These are phyloP conservation scores for Anthracocystis panici-leucophaei DNA, from an alignment of 1,284 basidiomycete genomes.

Conservation along the genomic window DNA sequence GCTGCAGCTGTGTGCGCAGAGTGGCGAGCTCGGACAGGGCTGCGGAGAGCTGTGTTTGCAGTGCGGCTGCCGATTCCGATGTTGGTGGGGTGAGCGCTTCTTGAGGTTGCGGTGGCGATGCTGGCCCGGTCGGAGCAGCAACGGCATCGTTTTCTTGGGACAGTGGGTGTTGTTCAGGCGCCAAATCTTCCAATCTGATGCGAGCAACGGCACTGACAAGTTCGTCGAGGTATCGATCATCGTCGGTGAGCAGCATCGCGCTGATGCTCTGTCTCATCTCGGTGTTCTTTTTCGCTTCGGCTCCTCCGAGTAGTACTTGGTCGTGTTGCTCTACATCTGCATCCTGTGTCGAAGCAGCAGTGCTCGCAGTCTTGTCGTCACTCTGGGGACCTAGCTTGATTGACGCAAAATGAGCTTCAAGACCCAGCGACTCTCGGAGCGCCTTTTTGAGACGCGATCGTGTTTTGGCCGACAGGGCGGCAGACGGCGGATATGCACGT, in stretches of 20 bases:
- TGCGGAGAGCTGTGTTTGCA: constrained; percentile 12
- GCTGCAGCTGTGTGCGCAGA: constrained; percentile 11
- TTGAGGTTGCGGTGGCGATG: background rate
- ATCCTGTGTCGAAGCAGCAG: background rate
- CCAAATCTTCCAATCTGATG: constrained; percentile 30
- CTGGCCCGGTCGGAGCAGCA: background rate
- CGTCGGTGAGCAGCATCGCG: constrained; percentile 35
- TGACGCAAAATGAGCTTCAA: constrained; percentile 37
- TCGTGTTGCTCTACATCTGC: background rate
- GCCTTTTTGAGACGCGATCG: constrained; percentile 29
- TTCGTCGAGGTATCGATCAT: constrained; percentile 39
- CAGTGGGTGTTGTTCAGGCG: constrained; percentile 1
- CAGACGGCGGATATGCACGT: constrained; percentile 19
- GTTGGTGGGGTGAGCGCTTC: background rate
- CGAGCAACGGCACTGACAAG: constrained; percentile 36
- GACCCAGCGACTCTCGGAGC: constrained; percentile 31
- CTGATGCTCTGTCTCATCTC: constrained; percentile 19
- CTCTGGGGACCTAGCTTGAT: constrained; percentile 4
- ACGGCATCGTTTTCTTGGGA: background rate
- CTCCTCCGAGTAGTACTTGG: background rate
- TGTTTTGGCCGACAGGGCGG: constrained; percentile 29
- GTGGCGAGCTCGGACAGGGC: constrained; percentile 6
- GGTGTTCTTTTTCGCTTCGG: background rate
- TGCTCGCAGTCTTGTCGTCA: background rate
- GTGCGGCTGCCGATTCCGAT: background rate